phyloP scores from a whole-genome alignment of 768 basidiomycete genomes.

The Xanthoconium purpureum region DNA sequence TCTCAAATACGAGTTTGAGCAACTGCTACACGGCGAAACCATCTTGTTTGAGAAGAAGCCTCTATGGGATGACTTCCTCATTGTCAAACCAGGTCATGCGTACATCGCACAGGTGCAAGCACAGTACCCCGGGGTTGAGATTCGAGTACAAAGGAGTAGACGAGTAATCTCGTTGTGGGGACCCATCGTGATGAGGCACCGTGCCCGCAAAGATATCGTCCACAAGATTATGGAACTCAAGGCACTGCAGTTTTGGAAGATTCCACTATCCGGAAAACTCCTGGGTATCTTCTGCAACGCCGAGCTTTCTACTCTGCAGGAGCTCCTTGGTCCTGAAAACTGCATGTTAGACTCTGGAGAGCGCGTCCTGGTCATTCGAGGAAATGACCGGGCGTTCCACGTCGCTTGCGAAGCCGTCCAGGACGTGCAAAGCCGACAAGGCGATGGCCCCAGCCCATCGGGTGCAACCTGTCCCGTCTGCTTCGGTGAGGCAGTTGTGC shows the following conservation, averaged over 20 bases:
- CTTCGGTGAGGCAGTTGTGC: slow-evolving; percentile 51
- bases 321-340: slow-evolving; percentile 55
- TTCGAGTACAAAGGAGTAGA: slow-evolving; percentile 41
- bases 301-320: slow-evolving; percentile 45
- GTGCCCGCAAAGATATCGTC: slow-evolving; percentile 45
- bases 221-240: slow-evolving; percentile 44
- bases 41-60: slow-evolving; percentile 48
- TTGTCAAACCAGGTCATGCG: slow-evolving; percentile 34
- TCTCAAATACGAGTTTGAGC: slow-evolving; percentile 61
- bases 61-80: slow-evolving; percentile 68
- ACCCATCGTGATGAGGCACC: slow-evolving; percentile 36
- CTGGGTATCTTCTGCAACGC: slow-evolving; percentile 45
- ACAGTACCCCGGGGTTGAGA: slow-evolving; percentile 37
- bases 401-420: slow-evolving; percentile 41
- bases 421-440: slow-evolving; percentile 34
- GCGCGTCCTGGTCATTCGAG: slow-evolving; percentile 52
- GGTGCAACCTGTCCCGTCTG: slow-evolving; percentile 63
- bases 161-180: slow-evolving; percentile 58
- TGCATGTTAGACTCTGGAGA: slow-evolving; percentile 45
- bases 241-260: slow-evolving; percentile 38
- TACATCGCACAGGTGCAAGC: slow-evolving; percentile 48
- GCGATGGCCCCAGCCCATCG: slow-evolving; percentile 25
- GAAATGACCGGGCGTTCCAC: slow-evolving; percentile 39
- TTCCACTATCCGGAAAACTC: slow-evolving; percentile 47
- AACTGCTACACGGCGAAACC: slow-evolving; percentile 59